Conservation (phyloP, 2,329 filamentous ascomycete genomes). For the Didymella keratinophila region DNA sequence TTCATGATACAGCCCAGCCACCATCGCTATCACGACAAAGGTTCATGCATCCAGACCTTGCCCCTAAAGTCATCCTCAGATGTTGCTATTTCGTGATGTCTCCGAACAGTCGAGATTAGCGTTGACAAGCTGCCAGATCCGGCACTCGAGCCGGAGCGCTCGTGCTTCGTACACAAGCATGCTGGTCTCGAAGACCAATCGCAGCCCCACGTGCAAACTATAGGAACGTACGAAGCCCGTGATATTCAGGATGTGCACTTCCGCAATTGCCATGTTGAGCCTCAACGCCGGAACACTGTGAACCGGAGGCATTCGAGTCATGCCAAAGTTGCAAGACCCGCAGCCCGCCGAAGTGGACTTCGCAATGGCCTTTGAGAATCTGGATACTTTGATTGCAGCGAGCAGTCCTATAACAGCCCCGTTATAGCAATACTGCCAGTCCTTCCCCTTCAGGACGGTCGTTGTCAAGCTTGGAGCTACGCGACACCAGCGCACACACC, state of each 20-base stretch:
- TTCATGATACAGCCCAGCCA: not conserved
- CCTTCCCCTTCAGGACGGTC: not conserved
- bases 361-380: not conserved
- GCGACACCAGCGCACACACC: not conserved
- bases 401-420: not conserved
- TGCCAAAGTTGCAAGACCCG: not conserved
- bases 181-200: not conserved
- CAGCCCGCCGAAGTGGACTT: not conserved
- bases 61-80: not conserved
- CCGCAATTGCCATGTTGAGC: not conserved
- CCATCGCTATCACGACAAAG: not conserved
- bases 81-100: not conserved
- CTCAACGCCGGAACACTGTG: not conserved
- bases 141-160: not conserved
- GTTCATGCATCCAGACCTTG: not conserved
- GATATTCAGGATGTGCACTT: not conserved
- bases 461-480: conserved; percentile 4
- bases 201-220: not conserved
- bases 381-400: not conserved
- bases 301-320: not conserved
- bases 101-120: too few species aligned
- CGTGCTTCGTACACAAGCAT: not conserved
- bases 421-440: conserved; percentile 2
- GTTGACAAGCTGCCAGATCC: not conserved
- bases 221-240: not conserved